phyloP scores from a whole-genome alignment of 331 rosid genomes.

The Malus hybrid region DNA sequence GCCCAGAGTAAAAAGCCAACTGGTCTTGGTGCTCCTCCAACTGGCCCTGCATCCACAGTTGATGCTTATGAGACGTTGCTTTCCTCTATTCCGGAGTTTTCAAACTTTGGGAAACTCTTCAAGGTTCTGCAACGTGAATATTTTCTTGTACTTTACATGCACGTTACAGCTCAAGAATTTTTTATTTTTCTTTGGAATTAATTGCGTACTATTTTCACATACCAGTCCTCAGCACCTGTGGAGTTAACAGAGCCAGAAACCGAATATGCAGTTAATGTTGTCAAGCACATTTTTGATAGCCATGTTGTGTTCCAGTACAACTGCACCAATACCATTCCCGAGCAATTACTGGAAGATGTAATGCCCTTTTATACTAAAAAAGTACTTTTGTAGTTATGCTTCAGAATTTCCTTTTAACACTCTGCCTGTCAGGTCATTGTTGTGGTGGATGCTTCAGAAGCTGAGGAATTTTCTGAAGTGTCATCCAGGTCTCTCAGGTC shows the following conservation, averaged over 20 bases:
- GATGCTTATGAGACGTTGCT: conserved; percentile 81
- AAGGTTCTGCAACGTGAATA: conserved; percentile 50
- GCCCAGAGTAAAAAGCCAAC: conserved; percentile 80
- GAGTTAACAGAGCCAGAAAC: conserved; percentile 99
- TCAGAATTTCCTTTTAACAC: conserved; percentile 7
- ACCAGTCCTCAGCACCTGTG: conserved; percentile 88
- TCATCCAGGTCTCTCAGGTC: conserved; percentile 76
- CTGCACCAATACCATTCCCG: conserved; percentile 96
- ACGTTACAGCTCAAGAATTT: conserved; percentile 9
- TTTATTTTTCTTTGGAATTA: background rate
- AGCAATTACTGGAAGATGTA: conserved; percentile 94
- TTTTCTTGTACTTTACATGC: conserved; percentile 7
- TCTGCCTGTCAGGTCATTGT: conserved; percentile 59
- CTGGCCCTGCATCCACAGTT: conserved; percentile 58
- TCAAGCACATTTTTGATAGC: conserved; percentile 82
- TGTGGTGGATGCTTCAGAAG: conserved; percentile 81
- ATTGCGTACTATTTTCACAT: conserved; percentile 12
- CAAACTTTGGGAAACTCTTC: conserved; percentile 77
- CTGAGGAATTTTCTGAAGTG: conserved; percentile 77
- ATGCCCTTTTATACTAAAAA: conserved; percentile 10
- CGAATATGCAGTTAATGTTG: conserved; percentile 92
- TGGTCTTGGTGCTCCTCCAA: conserved; percentile 74
- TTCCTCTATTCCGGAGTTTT: conserved; percentile 59
- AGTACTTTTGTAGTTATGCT: conserved; percentile 2
- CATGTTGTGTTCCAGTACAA: conserved; percentile 91